Evolutionary conservation across 2,329 filamentous ascomycete genomes (phyloP).

Genomic region (Metarhizium guizhouense): DNA sequence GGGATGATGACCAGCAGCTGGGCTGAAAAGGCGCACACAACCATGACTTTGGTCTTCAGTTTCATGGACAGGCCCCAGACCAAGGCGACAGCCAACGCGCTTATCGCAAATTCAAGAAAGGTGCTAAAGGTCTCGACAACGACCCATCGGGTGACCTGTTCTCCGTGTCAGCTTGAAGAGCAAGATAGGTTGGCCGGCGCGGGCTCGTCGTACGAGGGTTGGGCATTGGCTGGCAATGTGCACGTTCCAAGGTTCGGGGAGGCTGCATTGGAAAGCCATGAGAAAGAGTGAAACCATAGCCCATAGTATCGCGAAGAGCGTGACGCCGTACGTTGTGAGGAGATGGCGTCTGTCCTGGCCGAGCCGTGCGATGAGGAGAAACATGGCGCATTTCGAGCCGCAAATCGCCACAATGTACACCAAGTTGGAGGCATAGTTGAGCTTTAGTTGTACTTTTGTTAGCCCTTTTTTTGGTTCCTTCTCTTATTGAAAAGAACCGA

Average conservation of each 20-base stretch:
- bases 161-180: neutral
- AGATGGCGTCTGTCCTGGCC: conserved; percentile 8
- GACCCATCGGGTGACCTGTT: conserved; percentile 9
- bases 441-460: neutral
- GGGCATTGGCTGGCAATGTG: neutral
- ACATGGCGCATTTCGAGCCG: conserved; percentile 11
- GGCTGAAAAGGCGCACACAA: conserved; percentile 11
- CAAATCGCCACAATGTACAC: conserved; percentile 10
- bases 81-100: conserved; percentile 7
- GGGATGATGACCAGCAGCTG: conserved; percentile 11
- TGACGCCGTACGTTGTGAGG: conserved; percentile 6
- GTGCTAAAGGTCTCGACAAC: conserved; percentile 9
- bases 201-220: conserved; percentile 1
- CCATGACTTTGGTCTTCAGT: conserved; percentile 8
- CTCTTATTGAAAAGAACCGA: no score
- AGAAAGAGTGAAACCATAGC: conserved; percentile 4
- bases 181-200: neutral
- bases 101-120: conserved; percentile 8
- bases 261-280: conserved; percentile 8
- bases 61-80: conserved; percentile 10
- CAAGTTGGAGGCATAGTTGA: conserved; percentile 7
- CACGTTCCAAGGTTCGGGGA: conserved; percentile 6
- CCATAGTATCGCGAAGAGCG: conserved; percentile 5
- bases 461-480: neutral
- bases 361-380: conserved; percentile 9